Evolutionary conservation across 179 eudicot species (phyloP).

Genomic region (Actinidia chinensis): DNA sequence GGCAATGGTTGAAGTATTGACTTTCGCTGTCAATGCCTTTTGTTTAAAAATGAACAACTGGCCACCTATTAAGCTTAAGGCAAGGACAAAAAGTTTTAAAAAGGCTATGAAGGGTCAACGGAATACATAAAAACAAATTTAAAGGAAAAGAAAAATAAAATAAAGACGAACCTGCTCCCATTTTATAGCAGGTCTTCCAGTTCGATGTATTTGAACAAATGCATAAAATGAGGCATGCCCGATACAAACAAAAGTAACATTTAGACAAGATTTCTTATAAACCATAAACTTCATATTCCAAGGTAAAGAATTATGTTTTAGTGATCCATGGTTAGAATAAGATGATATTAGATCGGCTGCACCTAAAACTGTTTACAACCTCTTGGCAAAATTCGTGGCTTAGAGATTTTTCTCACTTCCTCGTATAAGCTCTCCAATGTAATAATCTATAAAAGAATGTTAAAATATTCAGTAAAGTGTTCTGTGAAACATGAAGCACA

Average conservation of each 20-base stretch:
- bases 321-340: background rate
- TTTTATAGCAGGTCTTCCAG: slow-evolving; percentile 43
- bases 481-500: background rate
- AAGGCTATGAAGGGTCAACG: slow-evolving; percentile 7
- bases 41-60: slow-evolving; percentile 62
- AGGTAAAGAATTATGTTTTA: background rate
- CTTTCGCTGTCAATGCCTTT: slow-evolving; percentile 19
- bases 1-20: background rate
- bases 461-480: background rate
- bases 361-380: slow-evolving; percentile 74
- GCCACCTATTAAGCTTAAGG: slow-evolving; percentile 45
- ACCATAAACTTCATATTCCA: background rate
- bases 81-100: background rate
- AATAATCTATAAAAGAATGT: slow-evolving; percentile 38
- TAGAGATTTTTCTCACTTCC: slow-evolving; percentile 45
- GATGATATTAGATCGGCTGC: background rate
- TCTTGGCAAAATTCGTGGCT: slow-evolving; percentile 62
- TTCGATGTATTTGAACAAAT: slow-evolving; percentile 55
- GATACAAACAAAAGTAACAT: slow-evolving; percentile 18
- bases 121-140: background rate
- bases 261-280: background rate
- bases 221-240: slow-evolving; percentile 24
- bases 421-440: slow-evolving; percentile 65
- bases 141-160: background rate
- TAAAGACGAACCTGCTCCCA: slow-evolving; percentile 59